phyloP scores from a whole-genome alignment of 2,329 filamentous ascomycete genomes.

The Nemania sp. region DNA sequence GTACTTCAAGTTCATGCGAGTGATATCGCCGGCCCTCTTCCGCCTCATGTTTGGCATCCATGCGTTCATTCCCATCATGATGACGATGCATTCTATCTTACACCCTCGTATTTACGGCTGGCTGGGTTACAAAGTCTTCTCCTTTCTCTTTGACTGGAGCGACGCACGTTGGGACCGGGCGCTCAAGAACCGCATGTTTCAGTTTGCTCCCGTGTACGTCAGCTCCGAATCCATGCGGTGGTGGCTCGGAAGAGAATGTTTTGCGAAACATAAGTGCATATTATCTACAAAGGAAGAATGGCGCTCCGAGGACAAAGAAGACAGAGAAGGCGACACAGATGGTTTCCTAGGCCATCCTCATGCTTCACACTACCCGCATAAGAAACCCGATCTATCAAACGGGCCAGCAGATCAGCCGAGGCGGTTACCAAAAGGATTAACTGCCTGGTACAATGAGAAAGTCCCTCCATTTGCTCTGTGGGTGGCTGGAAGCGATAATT shows the following conservation, averaged over 20 bases:
- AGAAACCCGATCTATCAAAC: slow-evolving; percentile 29
- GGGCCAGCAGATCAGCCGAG: slow-evolving; percentile 38
- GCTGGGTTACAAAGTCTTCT: slow-evolving; percentile 87
- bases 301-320: slow-evolving; percentile 65
- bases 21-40: slow-evolving; percentile 77
- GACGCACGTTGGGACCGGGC: slow-evolving; percentile 84
- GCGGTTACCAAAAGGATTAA: slow-evolving; percentile 52
- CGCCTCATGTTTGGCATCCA: slow-evolving; percentile 87
- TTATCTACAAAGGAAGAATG: slow-evolving; percentile 75
- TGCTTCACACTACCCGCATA: slow-evolving; percentile 22
- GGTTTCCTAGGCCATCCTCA: slow-evolving; percentile 41
- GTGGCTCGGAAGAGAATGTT: slow-evolving; percentile 91
- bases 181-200: slow-evolving; percentile 81
- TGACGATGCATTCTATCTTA: slow-evolving; percentile 74
- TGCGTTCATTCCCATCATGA: slow-evolving; percentile 92
- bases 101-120: slow-evolving; percentile 73
- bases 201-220: slow-evolving; percentile 90
- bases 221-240: slow-evolving; percentile 89
- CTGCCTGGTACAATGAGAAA: slow-evolving; percentile 80
- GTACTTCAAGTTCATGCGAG: slow-evolving; percentile 89
- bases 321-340: slow-evolving; percentile 60
- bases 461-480: slow-evolving; percentile 86
- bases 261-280: slow-evolving; percentile 80
- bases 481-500: slow-evolving; percentile 80
- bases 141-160: slow-evolving; percentile 86